phyloP scores from a whole-genome alignment of 176 grass and related monocot species.

The Paspalum vaginatum region DNA sequence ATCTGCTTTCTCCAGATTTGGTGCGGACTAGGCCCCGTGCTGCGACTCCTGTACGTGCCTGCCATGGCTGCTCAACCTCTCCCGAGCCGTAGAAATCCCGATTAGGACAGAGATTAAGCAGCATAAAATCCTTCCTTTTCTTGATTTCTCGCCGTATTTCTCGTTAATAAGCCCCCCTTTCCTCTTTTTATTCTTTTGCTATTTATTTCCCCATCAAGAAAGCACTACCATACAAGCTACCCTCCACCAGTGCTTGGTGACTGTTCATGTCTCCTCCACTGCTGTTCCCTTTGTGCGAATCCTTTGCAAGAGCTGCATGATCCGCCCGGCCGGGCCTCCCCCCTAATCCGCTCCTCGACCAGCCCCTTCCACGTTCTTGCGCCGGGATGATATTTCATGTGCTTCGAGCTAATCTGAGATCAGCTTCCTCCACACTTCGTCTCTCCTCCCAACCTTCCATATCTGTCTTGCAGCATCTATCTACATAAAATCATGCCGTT shows the following conservation, averaged over 20 bases:
- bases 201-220: slow-evolving; percentile 70
- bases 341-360: slow-evolving; percentile 34
- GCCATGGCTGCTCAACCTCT: slow-evolving; percentile 1
- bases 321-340: not conserved
- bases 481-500: slow-evolving; percentile 86
- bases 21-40: slow-evolving; percentile 9
- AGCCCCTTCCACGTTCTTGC: not conserved
- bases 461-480: slow-evolving; percentile 34
- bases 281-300: slow-evolving; percentile 40
- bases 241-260: slow-evolving; percentile 40
- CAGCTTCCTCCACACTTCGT: slow-evolving; percentile 3
- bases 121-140: slow-evolving; percentile 36
- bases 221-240: slow-evolving; percentile 47
- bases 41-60: slow-evolving; percentile 2
- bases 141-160: slow-evolving; percentile 35
- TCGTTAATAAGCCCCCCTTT: slow-evolving; percentile 25
- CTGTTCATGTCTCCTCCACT: slow-evolving; percentile 48
- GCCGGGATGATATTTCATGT: slow-evolving; percentile 81
- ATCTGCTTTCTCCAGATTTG: slow-evolving; percentile 39
- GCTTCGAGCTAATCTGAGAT: slow-evolving; percentile 20
- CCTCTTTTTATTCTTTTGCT: slow-evolving; percentile 33
- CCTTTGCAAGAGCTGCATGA: slow-evolving; percentile 16
- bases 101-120: slow-evolving; percentile 39
- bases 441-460: slow-evolving; percentile 3
- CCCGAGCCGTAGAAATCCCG: slow-evolving; percentile 29